Base-by-base conservation (phyloP, 192 early-diverging fungal genomes). In the Backusella sp. region DNA sequence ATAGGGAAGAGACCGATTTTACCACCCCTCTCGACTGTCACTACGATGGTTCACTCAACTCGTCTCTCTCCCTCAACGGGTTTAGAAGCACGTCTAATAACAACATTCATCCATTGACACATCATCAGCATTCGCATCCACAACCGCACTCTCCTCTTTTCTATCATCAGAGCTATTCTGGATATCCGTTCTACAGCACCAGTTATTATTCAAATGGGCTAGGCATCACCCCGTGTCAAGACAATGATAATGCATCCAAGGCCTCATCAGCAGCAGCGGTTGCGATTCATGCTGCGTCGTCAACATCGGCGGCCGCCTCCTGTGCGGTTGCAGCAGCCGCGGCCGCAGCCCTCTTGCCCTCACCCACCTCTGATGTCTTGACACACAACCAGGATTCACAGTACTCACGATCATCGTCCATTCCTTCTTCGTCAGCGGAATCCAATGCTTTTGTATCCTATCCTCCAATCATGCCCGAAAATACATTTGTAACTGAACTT, bases 131-230 rank as follows among this genome's bases (percentile, higher is more conserved):
- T 30, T 62, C 56, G 9, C 68, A 69, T 41, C 68, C 68, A 37
- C 70, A 71, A 49, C 70, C 70, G 0, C 70, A 71, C n/a, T 71
- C 70, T 42, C 70, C 70, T 34, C 28, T 71, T 19, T 71, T 71
- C 26, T 71, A 71, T 30, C 35, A 39, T 15, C 70, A 71, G 26
- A n/a, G 28, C 26, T 71, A 71, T n/a, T 71, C 70, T 8, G 70
- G 70, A 8, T 71, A 71, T 46, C 70, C 70, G 14, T 71, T 71
- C 34, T 71, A 71, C 5, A 71, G 70, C 19, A 49, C 70, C 14
- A 44, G 44, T 19, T 71, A 71, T 49, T 71, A 71, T 49, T 44
- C 70, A 44, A 71, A 71, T 71, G 42, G 23, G 1, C 42, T 71
- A 49, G 44, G 44, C 15, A 71, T 71, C 26, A 32, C 69, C 17